Conservation (phyloP, 352 stramenopile genomes). For the Poterioochromonas sp. region DNA sequence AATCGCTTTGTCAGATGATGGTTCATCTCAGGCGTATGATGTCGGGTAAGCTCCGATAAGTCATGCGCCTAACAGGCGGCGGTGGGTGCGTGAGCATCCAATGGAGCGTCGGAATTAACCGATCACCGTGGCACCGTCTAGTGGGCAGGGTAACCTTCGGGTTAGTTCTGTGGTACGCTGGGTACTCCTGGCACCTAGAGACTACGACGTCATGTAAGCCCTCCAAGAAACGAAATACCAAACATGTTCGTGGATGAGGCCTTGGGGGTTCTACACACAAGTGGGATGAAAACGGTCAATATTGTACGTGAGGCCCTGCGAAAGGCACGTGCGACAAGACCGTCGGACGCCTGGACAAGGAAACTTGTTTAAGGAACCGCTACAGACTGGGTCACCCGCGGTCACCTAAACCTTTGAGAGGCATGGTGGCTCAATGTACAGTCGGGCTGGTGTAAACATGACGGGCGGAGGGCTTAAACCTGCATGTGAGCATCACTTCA, state of each 20-base stretch:
- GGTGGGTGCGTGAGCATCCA: constrained; percentile 5
- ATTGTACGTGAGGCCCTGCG: constrained; percentile 23
- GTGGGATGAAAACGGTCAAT: constrained; percentile 28
- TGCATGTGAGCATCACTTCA: constrained; percentile 22
- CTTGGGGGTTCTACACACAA: constrained; percentile 24
- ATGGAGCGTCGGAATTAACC: background rate
- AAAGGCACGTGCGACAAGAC: constrained; percentile 21
- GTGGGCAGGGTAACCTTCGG: constrained; percentile 1
- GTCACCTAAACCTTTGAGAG: constrained; percentile 29
- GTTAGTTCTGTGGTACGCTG: constrained; percentile 10
- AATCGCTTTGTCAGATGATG: constrained; percentile 30
- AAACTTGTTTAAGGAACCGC: constrained; percentile 30
- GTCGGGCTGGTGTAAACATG: constrained; percentile 21
- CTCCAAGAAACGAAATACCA: background rate
- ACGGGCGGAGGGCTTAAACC: constrained; percentile 4
- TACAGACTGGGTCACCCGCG: constrained; percentile 23
- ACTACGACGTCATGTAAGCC: constrained; percentile 7
- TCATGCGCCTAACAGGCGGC: background rate
- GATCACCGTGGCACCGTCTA: background rate
- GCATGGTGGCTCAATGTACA: constrained; percentile 21
- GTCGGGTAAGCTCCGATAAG: constrained; percentile 8
- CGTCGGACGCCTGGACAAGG: constrained; percentile 23
- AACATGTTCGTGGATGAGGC: background rate
- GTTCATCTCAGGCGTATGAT: constrained; percentile 22
- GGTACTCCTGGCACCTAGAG: constrained; percentile 7